phyloP scores from a whole-genome alignment of 768 basidiomycete species.

The Tremella yokohamensis region DNA sequence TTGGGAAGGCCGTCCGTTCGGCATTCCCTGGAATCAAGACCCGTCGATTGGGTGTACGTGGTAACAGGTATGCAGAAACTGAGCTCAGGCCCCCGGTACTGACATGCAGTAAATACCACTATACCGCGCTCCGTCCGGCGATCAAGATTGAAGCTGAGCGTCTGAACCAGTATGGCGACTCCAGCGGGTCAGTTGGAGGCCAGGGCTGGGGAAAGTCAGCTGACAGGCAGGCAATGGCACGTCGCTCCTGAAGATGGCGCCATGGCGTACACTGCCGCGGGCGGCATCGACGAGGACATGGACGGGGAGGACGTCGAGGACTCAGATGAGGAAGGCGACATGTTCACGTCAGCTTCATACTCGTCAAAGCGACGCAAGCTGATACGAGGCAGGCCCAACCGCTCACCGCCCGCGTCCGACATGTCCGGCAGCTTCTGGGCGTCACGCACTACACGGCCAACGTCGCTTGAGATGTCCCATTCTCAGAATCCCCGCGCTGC shows the following conservation, averaged over 20 bases:
- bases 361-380: not conserved
- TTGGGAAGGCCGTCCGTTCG: slow-evolving; percentile 88
- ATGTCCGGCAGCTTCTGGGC: slow-evolving; percentile 5
- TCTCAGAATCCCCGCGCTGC: slow-evolving; percentile 1
- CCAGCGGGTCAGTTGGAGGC: slow-evolving; percentile 44
- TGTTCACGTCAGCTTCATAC: not conserved
- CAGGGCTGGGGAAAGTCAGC: no score
- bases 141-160: slow-evolving; percentile 38
- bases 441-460: slow-evolving; percentile 2
- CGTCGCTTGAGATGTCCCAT: slow-evolving; percentile 7
- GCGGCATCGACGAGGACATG: slow-evolving; percentile 82
- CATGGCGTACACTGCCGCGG: slow-evolving; percentile 57
- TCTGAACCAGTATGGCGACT: slow-evolving; percentile 45
- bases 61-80: slow-evolving; percentile 56
- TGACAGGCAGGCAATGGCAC: slow-evolving; percentile 34
- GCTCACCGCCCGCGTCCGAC: not conserved
- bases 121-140: slow-evolving; percentile 29
- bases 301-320: slow-evolving; percentile 55
- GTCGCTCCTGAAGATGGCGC: slow-evolving; percentile 67
- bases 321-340: slow-evolving; percentile 61
- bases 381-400: not conserved
- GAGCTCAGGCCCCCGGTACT: not conserved
- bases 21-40: slow-evolving; percentile 96
- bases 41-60: slow-evolving; percentile 81
- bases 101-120: slow-evolving; percentile 81